Evolutionary conservation across 139 green algal genomes (phyloP).

Genomic region (Asterochloris erici): DNA sequence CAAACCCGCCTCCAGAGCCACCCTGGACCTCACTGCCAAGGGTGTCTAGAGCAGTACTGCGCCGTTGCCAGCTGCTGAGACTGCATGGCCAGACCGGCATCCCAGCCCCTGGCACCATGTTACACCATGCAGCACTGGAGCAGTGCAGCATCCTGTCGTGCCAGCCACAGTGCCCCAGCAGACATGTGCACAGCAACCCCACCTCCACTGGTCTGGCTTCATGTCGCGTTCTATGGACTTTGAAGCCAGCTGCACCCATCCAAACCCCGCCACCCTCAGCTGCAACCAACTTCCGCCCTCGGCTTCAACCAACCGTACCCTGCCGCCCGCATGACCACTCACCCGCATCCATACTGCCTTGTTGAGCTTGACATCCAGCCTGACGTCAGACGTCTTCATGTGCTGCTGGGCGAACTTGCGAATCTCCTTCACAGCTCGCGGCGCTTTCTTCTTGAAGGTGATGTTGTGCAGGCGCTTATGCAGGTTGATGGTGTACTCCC

Average conservation of each 20-base stretch:
- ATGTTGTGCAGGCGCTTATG: constrained; percentile 89
- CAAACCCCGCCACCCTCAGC: neutral
- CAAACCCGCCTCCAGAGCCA: too few species aligned
- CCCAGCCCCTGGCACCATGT: too few species aligned
- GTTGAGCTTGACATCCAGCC: constrained; percentile 98
- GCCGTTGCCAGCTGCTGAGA: too few species aligned
- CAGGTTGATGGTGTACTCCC: constrained; percentile 99
- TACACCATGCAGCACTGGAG: too few species aligned
- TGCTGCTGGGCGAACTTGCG: constrained; percentile 91
- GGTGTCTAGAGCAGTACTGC: too few species aligned
- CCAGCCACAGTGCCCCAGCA: too few species aligned
- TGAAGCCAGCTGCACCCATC: neutral
- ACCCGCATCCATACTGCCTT: constrained; percentile 93
- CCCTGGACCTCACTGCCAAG: too few species aligned
- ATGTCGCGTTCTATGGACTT: neutral
- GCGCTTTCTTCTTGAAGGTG: constrained; percentile 97
- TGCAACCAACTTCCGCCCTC: too few species aligned
- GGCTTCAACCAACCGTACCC: neutral
- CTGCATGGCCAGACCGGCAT: too few species aligned
- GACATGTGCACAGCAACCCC: neutral
- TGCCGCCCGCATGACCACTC: neutral
- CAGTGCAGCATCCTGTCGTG: too few species aligned
- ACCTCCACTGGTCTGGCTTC: neutral
- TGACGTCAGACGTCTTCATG: constrained; percentile 96
- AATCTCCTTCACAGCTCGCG: constrained; percentile 95